phyloP scores from a whole-genome alignment of 441 rosid species.

The Breynia disticha region DNA sequence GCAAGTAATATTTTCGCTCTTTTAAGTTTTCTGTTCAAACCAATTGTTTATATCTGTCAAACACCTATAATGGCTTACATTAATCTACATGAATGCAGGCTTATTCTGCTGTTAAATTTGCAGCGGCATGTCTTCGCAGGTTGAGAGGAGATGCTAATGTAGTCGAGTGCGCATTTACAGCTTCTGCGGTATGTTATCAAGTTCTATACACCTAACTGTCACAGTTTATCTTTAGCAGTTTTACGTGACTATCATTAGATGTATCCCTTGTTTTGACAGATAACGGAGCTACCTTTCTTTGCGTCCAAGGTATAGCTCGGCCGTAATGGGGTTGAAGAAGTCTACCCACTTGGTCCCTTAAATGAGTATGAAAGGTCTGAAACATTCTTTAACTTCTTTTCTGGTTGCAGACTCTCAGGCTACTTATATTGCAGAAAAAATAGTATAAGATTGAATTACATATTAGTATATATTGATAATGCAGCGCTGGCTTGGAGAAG shows the following conservation, averaged over 20 bases:
- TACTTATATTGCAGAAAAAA: background rate
- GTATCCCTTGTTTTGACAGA: slow-evolving; percentile 26
- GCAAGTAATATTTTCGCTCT: slow-evolving; percentile 26
- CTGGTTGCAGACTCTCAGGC: background rate
- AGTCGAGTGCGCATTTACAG: slow-evolving; percentile 67
- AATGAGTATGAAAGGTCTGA: slow-evolving; percentile 78
- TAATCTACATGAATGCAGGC: slow-evolving; percentile 39
- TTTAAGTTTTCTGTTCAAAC: background rate
- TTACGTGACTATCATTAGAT: background rate
- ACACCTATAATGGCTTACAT: background rate
- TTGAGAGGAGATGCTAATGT: slow-evolving; percentile 72
- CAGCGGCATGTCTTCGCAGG: slow-evolving; percentile 78
- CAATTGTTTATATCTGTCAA: background rate
- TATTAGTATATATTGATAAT: background rate
- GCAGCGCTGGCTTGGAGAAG: slow-evolving; percentile 73
- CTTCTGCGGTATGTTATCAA: slow-evolving; percentile 46
- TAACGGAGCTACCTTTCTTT: slow-evolving; percentile 94
- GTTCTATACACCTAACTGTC: background rate
- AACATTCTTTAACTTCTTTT: background rate
- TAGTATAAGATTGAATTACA: background rate
- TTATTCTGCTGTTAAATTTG: slow-evolving; percentile 91
- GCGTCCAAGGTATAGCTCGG: slow-evolving; percentile 77
- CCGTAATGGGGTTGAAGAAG: slow-evolving; percentile 65
- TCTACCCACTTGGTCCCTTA: slow-evolving; percentile 65
- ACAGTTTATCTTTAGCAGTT: no score